These are phyloP conservation scores for Leishmania martiniquensis DNA, from an alignment of 208 protist species.

Conservation along the genomic window DNA sequence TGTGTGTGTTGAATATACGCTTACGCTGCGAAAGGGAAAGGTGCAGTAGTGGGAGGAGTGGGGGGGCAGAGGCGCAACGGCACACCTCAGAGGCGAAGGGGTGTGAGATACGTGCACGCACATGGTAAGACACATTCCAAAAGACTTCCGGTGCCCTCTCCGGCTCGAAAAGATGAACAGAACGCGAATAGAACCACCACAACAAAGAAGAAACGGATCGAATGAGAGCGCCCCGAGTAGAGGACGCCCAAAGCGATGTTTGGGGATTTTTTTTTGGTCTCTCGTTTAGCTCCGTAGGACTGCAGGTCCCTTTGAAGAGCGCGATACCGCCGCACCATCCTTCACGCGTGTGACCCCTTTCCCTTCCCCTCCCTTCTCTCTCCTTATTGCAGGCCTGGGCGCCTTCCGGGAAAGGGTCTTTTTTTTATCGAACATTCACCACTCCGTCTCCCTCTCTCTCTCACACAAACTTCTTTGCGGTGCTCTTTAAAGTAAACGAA, in stretches of 20 bases:
- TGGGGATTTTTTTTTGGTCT: background rate
- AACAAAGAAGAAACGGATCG: background rate
- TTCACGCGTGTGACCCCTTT: no score
- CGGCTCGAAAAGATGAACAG: background rate
- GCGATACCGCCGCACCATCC: background rate
- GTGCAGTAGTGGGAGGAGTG: no score
- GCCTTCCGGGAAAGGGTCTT: no score
- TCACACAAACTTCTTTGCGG: no score
- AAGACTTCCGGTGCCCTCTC: background rate
- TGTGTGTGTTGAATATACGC: conserved; percentile 1
- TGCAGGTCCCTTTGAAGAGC: background rate
- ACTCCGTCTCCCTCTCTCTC: background rate
- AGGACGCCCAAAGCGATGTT: background rate
- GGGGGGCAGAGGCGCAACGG: background rate
- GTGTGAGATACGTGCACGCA: background rate
- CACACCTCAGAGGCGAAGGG: background rate
- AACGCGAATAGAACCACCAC: no score
- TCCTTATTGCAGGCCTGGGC: no score
- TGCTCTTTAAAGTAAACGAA: background rate
- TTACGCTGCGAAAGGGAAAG: no score
- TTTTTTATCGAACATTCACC: no score
- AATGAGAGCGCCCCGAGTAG: background rate
- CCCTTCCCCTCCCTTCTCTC: no score
- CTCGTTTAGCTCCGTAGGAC: background rate
- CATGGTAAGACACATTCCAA: background rate